Base-by-base conservation (phyloP, 257 asterid species). In the Osmanthus fragrans region DNA sequence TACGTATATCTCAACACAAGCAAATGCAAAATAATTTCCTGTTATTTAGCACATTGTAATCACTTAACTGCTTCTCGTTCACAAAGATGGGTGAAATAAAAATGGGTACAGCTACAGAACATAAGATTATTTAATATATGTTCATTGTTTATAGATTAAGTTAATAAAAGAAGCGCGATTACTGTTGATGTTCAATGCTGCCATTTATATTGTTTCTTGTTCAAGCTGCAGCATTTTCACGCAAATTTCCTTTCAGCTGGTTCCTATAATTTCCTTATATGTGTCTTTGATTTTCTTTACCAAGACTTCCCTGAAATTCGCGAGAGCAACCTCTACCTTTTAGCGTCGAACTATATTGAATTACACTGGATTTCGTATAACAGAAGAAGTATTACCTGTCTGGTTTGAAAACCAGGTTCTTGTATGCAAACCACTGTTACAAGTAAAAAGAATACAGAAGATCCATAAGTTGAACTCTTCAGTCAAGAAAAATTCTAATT, bases 341-440 rank as follows among this genome's bases (percentile, higher is more conserved):
- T 4, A n/a, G 27, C 36, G 23, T n/a, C 71, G 54, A 11, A 27
- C 11, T 23, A 3, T 2, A 18, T 47, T 18, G 68, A n/a, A 27
- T 36, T 11, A 16, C 18, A 25, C 21, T 19, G 3, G 42, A 63
- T 32, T 65, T 36, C 19, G 54, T 4, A 54, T 8, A 49, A 36
- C 27, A 75, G 68, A 75, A 72, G 10, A 30, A 30, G 70, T 6
- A 10, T 58, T 81, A 92, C 97, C 98, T 92, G 79, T 84, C 90
- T 27, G 96, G 91, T 84, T 82, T 90, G 49, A 76, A 87, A 72
- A 82, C 45, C 69, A 94, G 88, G 91, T 94, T 92, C 71, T 80
- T 81, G 91, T 94, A 94, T 16, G 90, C 97, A 83, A 90, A 94
- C 91, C 93, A 90, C 98, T 93, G 96, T 89, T 1, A 25, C 33